Conservation (phyloP, 2,329 filamentous ascomycete genomes). For the Fusarium sp. region DNA sequence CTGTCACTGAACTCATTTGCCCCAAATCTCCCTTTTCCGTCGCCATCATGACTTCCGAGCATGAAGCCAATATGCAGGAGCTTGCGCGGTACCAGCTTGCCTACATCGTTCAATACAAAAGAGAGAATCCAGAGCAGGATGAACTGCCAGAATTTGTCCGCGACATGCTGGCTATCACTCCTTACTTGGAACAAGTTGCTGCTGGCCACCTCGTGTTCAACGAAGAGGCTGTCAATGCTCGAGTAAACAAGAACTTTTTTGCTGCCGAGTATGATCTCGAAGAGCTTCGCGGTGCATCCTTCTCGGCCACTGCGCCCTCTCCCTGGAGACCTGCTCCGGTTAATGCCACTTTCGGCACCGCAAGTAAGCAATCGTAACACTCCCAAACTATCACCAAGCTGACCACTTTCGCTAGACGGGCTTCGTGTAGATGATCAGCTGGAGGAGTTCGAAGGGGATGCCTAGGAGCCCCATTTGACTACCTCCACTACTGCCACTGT, state of each 20-base stretch:
- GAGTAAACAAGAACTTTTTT: neutral
- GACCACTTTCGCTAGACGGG: neutral
- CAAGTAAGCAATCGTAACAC: neutral
- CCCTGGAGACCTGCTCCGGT: too few species aligned
- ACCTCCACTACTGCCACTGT: neutral
- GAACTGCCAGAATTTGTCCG: fast-evolving
- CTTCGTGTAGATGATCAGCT: too few species aligned
- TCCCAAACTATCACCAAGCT: neutral
- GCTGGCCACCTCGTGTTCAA: neutral
- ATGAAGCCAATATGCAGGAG: neutral
- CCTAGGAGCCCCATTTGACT: neutral
- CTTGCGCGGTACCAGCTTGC: neutral
- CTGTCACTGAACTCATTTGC: too few species aligned
- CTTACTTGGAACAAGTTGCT: neutral
- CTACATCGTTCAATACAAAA: neutral
- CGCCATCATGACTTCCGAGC: neutral
- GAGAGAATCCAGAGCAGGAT: too few species aligned
- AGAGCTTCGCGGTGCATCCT: neutral
- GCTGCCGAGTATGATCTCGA: neutral
- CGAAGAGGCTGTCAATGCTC: neutral
- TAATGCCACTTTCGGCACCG: neutral
- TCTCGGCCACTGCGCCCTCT: neutral
- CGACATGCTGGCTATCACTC: neutral
- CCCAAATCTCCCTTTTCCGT: too few species aligned
- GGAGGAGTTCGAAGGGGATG: neutral